Evolutionary conservation across 2,329 filamentous ascomycete genomes (phyloP).

Genomic region (Coniochaeta sp.): DNA sequence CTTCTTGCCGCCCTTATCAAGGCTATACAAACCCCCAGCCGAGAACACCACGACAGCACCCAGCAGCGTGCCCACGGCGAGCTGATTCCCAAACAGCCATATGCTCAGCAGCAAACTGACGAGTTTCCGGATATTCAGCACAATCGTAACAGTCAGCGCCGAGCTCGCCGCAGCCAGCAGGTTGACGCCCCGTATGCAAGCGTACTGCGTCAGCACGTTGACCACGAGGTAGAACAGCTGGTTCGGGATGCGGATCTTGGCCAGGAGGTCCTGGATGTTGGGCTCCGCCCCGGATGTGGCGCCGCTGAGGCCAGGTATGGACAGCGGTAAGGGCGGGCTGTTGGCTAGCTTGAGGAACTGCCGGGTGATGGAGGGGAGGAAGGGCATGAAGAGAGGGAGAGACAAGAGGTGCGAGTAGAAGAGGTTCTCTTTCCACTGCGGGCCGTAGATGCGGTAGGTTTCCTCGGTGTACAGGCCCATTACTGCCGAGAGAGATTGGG

Average conservation of each 20-base stretch:
- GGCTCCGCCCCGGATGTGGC: too few species aligned
- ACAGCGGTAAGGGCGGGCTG: conserved; percentile 53
- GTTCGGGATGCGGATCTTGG: conserved; percentile 47
- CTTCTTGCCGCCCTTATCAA: conserved; percentile 50
- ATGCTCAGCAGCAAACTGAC: conserved; percentile 88
- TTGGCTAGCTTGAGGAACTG: conserved; percentile 58
- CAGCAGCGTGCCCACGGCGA: conserved; percentile 68
- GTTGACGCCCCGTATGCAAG: conserved; percentile 94
- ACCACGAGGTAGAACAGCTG: conserved; percentile 64
- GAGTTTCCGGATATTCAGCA: conserved; percentile 90
- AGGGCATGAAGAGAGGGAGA: conserved; percentile 68
- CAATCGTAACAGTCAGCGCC: conserved; percentile 91
- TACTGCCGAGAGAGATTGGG: conserved; percentile 83
- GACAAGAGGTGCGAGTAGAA: conserved; percentile 84
- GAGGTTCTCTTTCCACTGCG: conserved; percentile 90
- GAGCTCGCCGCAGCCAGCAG: conserved; percentile 83
- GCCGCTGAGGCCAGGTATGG: conserved; percentile 22
- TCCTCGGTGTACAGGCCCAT: conserved; percentile 95
- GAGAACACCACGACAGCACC: conserved; percentile 84
- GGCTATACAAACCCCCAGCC: conserved; percentile 83
- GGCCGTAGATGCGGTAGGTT: conserved; percentile 77
- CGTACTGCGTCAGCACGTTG: conserved; percentile 85
- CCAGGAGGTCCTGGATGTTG: conserved; percentile 28
- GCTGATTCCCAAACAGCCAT: conserved; percentile 83
- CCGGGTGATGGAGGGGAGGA: conserved; percentile 55